Conservation (phyloP, 129 eudicot species). For the Silybum marianum region DNA sequence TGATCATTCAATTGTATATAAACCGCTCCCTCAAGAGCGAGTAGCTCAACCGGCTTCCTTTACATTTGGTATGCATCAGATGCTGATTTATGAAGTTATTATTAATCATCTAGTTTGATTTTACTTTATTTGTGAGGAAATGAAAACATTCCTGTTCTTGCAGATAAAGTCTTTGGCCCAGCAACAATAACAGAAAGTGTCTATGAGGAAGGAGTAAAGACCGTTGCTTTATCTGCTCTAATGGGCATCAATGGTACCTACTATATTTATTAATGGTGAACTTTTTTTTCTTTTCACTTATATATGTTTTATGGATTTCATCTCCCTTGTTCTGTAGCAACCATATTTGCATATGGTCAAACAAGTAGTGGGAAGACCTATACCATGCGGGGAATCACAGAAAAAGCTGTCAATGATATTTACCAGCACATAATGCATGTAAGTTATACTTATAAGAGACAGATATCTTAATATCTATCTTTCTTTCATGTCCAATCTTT, state of each 20-base stretch:
- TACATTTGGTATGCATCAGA: constrained; percentile 61
- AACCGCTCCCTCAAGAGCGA: constrained; percentile 64
- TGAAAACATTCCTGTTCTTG: constrained; percentile 10
- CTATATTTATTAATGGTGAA: not conserved
- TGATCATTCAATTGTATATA: constrained; percentile 73
- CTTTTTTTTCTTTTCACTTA: not conserved
- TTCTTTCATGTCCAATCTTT: not conserved
- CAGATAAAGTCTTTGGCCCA: constrained; percentile 96
- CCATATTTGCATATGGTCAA: constrained; percentile 98
- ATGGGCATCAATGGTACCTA: constrained; percentile 92
- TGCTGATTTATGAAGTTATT: not conserved
- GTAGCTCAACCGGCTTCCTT: constrained; percentile 62
- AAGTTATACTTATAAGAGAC: constrained; percentile 29
- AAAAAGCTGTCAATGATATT: constrained; percentile 87
- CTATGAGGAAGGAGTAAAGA: constrained; percentile 91
- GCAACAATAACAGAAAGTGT: constrained; percentile 61
- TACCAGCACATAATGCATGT: constrained; percentile 79
- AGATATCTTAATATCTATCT: not conserved
- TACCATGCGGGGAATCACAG: constrained; percentile 97
- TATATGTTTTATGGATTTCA: constrained; percentile 7
- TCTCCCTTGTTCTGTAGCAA: constrained; percentile 55
- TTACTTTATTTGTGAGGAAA: not conserved
- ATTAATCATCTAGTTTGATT: not conserved
- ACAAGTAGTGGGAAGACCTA: constrained; percentile 97
- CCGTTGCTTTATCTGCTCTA: constrained; percentile 88